Base-by-base conservation (phyloP, 352 stramenopile genomes). In the Phytophthora macrochlamydospora region DNA sequence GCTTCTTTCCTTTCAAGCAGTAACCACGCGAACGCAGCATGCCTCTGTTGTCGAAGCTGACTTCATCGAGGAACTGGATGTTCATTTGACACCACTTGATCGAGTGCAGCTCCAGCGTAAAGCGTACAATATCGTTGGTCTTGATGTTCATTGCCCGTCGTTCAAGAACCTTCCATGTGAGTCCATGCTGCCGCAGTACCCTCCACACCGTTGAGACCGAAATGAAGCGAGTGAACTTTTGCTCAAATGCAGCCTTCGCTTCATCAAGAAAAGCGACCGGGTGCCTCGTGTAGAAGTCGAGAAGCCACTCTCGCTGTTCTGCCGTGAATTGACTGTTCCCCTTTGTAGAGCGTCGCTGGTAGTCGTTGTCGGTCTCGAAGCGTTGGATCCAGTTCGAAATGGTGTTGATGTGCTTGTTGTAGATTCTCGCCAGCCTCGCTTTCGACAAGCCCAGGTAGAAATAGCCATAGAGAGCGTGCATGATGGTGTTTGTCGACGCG, bases 231-330 rank as follows among this genome's bases (percentile, higher is more conserved):
- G 18, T 24, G 18, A 24, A 24, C 18, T 24, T 24, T 24, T 24
- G 18, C 18, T 24, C 18, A 65, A 59, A 46, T 6, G 59, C 50
- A 56, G 46, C 14, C 50, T 65, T 65, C 13, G 51, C 50, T 58
- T 65, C 40, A 54, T 65, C 50, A 32, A 65, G 49, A 59, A 59
- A 65, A 12, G 38, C 50, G 54, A 59, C 58, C 40, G 58, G 40
- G 24, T 65, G 30, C 40, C 18, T 55, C 40, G 58, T 49, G 50
- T 59, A 65, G 58, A 59, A 65, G 24, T 59, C 50, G 40, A 65
- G 58, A 14, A 59, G 40, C 49, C 58, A 63, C 48, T 63, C 48
- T 63, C 56, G 37, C 56, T 63, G 46, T 14, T 56, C 28, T 63
- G 18, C 56, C 24, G 55, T 24, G 18, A 24, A 24, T 24, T 24